Evolutionary conservation across 2,329 filamentous ascomycete genomes (phyloP), one percentile per base, ranked within the genome.

Genomic region (Scopulariopsis brevicaulis): DNA sequence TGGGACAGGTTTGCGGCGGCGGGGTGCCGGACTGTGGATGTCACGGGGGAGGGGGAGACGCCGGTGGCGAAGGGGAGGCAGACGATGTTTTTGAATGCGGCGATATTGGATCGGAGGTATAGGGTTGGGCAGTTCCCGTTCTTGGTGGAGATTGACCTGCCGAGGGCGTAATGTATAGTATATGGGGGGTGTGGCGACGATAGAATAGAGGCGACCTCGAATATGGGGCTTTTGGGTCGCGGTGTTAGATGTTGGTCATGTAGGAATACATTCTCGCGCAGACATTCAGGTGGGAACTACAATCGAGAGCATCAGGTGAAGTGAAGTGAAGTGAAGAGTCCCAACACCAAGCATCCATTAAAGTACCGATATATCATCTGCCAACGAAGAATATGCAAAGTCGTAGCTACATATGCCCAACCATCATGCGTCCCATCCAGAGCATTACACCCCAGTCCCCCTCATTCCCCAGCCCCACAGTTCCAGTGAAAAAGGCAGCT

Each of bases 61-160:
- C 50, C 50, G 3, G 56, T 58, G 24, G 56, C 34, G 34, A n/a
- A 51, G 51, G 56, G 56, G 18, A 66, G 7, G 60, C 62, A 81
- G 59, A 83, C 79, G 0, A 64, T 82, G 5, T 81, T 83, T 62
- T 72, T 83, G 7, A 84, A 84, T 64, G 80, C 79, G 1, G 71
- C 80, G 0, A 77, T 85, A 34, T 71, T 81, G 68, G 71, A 77
- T 4, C 64, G 71, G 4, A 60, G 67, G 7, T 72, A 76, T 20
- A 60, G 65, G 24, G 70, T 73, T 11, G 63, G 67, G 12, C 78
- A 85, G 52, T 65, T 74, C 20, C 76, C 79, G 0, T 85, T 79
- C 78, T 20, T 83, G 3, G 66, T 84, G 6, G 74, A 82, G 14
- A 60, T 83, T 10, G 72, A 77, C 32, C 66, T 83, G 12, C 55